Base-by-base conservation (phyloP, 441 rosid species). In the Syzygium syzygioides region DNA sequence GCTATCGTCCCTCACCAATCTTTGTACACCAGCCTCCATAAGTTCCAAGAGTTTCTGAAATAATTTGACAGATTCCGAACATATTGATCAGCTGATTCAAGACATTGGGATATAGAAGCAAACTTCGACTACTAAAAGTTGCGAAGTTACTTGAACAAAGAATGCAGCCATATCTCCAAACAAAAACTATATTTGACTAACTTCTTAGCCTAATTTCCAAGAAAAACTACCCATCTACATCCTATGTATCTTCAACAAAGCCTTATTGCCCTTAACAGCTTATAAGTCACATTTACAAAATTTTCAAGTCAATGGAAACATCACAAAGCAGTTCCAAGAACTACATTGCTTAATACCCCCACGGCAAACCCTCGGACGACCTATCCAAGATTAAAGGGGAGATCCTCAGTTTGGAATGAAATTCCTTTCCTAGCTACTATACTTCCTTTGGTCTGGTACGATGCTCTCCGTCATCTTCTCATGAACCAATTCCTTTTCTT, bases 1-100 rank as follows among this genome's bases (percentile, higher is more conserved):
- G 34, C 52, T 30, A 88, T 90, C 96, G 76, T 96, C 96, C 92
- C 97, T 92, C 34, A 86, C 91, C 56, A 93, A 88, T 90, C 89
- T 94, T 89, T 85, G 86, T 52, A 85, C 76, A 60, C 94, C 89
- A n/a, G 90, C 93, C n/a, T 91, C 95, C 85, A 79, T 48, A 45
- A 95, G 91, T 89, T 92, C 94, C 87, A 23, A 19, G 52, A 76
- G n/a, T 76, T 76, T 76, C 83, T 76, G 83, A 76, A 41, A 76
- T 41, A 10, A 76, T 76, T 76, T 37, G 83, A 41, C 10, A 41
- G 52, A 76, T 76, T 41, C 1, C 1, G 0, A 41, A 41, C 18
- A 76, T 23, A 76, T 23, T 41, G 17, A 76, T 76, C 52, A 76
- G 52, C n/a, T 76, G 28, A 76, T 76, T 41, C n/a, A 76, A 41